These are phyloP conservation scores for Phaeoacremonium minimum DNA, from an alignment of 2,329 filamentous ascomycete species.

Conservation along the genomic window DNA sequence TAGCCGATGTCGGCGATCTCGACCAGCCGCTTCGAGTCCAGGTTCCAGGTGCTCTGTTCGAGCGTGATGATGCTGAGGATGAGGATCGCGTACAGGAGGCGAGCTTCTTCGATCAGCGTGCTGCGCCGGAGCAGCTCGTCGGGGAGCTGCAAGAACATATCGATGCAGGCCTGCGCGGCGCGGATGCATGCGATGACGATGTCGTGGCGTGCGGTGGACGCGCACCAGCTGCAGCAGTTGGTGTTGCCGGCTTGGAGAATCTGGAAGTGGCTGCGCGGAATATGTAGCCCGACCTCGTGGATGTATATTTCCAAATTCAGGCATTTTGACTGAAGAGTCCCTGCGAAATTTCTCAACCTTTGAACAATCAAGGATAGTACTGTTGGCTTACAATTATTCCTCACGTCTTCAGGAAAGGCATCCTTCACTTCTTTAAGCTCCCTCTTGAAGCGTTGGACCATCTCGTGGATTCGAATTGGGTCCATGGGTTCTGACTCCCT, in stretches of 20 bases:
- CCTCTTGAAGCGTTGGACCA: conserved; percentile 13
- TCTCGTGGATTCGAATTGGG: conserved; percentile 10
- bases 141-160: conserved; percentile 8
- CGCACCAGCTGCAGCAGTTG: conserved; percentile 15
- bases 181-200: conserved; percentile 11
- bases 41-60: conserved; percentile 6
- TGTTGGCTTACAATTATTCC: conserved; percentile 10
- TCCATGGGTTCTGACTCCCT: conserved; percentile 7
- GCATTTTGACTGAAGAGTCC: conserved; percentile 3
- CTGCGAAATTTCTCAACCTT: too few relatives aligned
- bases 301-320: conserved; percentile 12
- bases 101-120: conserved; percentile 11
- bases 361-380: not conserved
- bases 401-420: conserved; percentile 7
- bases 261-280: conserved; percentile 3
- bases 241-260: not conserved
- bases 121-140: conserved; percentile 3
- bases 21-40: conserved; percentile 7
- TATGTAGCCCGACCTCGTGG: conserved; percentile 11
- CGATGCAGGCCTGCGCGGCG: conserved; percentile 12
- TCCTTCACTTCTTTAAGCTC: conserved; percentile 10
- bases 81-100: conserved; percentile 12
- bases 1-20: conserved; percentile 5
- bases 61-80: conserved; percentile 9
- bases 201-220: conserved; percentile 8